These are phyloP conservation scores for Magnolia officinalis DNA, from an alignment of 164 flowering plant species.

Conservation along the genomic window DNA sequence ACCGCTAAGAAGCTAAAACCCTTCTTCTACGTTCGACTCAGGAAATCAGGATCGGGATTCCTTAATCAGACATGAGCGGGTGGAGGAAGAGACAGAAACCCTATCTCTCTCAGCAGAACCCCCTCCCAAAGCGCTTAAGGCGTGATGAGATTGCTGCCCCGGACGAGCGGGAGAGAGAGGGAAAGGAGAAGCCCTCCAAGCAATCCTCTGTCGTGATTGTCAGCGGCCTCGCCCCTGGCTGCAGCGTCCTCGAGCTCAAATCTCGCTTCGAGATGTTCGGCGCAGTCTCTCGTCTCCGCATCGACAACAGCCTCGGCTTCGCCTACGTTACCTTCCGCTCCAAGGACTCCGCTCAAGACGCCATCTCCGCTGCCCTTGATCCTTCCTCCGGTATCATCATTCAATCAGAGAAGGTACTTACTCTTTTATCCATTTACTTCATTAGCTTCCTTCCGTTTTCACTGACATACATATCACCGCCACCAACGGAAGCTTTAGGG, in stretches of 20 bases:
- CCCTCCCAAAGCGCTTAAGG: constrained; percentile 48
- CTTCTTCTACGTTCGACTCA: too few species aligned
- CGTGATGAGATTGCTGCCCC: constrained; percentile 16
- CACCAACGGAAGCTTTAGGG: too few species aligned
- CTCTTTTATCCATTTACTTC: constrained; percentile 10
- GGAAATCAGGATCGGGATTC: too few species aligned
- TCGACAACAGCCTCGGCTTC: constrained; percentile 45
- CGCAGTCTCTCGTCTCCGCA: constrained; percentile 61
- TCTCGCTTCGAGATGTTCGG: constrained; percentile 85
- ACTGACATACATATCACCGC: too few species aligned
- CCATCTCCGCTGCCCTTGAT: constrained; percentile 61
- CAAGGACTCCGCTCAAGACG: constrained; percentile 57
- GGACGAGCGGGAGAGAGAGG: not conserved
- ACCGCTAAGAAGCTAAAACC: too few species aligned
- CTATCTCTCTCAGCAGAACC: constrained; percentile 33
- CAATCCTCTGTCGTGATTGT: constrained; percentile 39
- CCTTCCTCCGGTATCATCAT: constrained; percentile 56
- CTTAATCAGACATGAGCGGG: not conserved
- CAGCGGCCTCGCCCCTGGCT: constrained; percentile 41
- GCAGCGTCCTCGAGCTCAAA: constrained; percentile 76
- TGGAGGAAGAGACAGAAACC: constrained; percentile 45
- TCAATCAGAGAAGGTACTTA: constrained; percentile 41
- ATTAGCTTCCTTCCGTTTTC: not conserved
- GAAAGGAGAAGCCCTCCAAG: constrained; percentile 3
- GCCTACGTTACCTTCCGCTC: constrained; percentile 67